A percentile compares a stretch with the other conserved stretches of the same genome.
phyloP scores from a whole-genome alignment of 2,329 filamentous ascomycete genomes.

The Clarireedia homoeocarpa region DNA sequence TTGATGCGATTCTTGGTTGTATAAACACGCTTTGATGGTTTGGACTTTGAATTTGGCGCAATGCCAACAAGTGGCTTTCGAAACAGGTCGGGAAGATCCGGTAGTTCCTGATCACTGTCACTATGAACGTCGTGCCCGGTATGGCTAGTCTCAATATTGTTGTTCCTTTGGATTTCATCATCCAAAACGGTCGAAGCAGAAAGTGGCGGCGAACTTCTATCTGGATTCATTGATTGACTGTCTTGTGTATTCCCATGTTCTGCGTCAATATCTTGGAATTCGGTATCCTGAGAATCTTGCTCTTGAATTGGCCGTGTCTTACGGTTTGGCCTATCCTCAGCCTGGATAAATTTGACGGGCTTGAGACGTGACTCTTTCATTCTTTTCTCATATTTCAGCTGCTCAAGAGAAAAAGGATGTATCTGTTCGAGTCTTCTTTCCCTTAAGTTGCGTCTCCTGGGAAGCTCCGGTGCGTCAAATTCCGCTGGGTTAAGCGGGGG shows the following conservation, averaged over 20 bases:
- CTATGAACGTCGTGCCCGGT: conserved; percentile 3
- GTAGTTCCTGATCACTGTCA: conserved; percentile 25
- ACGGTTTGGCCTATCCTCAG: conserved; percentile 15
- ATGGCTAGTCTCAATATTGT: background rate
- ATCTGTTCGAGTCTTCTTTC: conserved; percentile 28
- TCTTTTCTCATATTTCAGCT: conserved; percentile 25
- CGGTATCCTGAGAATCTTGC: conserved; percentile 19
- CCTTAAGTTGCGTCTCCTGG: conserved; percentile 10
- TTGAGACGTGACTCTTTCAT: conserved; percentile 25
- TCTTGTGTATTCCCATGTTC: conserved; percentile 13
- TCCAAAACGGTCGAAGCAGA: background rate
- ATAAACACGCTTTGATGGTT: conserved; percentile 15
- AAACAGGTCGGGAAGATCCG: conserved; percentile 24
- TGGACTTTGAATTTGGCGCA: conserved; percentile 1
- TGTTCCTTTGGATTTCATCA: background rate
- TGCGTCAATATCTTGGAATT: conserved; percentile 16
- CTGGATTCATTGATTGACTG: conserved; percentile 20
- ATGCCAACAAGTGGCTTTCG: background rate
- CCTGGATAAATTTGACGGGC: conserved; percentile 24
- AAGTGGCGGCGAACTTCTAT: conserved; percentile 15
- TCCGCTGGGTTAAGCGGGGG: background rate
- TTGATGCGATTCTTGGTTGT: conserved; percentile 17
- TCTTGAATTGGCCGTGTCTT: conserved; percentile 6
- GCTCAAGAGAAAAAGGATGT: conserved; percentile 28
- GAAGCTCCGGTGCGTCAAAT: background rate